A percentile compares a stretch with the other conserved stretches of the same genome.
Evolutionary conservation across 352 stramenopile genomes (phyloP).

Genomic region (Aphanomyces stellatus): DNA sequence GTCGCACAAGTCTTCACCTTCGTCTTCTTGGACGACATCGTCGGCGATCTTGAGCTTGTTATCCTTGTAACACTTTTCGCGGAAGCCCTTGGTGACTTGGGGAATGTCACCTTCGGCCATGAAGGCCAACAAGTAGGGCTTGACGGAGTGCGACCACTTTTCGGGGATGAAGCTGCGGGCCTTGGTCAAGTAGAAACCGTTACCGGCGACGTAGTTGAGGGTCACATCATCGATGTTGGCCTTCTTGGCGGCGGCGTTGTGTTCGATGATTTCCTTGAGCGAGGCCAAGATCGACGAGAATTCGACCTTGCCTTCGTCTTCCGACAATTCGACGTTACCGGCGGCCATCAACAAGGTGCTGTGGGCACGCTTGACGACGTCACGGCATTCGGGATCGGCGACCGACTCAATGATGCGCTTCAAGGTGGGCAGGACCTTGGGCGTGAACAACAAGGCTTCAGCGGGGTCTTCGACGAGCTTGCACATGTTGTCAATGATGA

Average conservation of each 20-base stretch:
- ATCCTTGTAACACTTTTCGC: constrained; percentile 82
- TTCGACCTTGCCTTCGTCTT: constrained; percentile 89
- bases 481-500: constrained; percentile 99
- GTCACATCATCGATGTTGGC: constrained; percentile 83
- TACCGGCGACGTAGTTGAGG: constrained; percentile 83
- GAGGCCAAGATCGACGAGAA: constrained; percentile 77
- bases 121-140: constrained; percentile 83
- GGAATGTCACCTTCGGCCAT: constrained; percentile 53
- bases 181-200: constrained; percentile 82
- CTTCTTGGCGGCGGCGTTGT: constrained; percentile 71
- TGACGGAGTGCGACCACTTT: constrained; percentile 91
- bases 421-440: constrained; percentile 94
- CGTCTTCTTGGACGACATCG: constrained; percentile 95
- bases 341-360: constrained; percentile 90
- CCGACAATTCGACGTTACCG: constrained; percentile 87
- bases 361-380: constrained; percentile 91
- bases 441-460: constrained; percentile 96
- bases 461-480: constrained; percentile 97
- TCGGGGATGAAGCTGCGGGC: constrained; percentile 91
- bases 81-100: constrained; percentile 57
- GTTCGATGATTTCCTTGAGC: constrained; percentile 70
- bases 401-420: constrained; percentile 95
- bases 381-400: constrained; percentile 95
- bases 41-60: constrained; percentile 90
- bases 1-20: constrained; percentile 97